Base-by-base conservation (phyloP, 2,329 filamentous ascomycete genomes). In the Neoscytalidium dimidiatum region DNA sequence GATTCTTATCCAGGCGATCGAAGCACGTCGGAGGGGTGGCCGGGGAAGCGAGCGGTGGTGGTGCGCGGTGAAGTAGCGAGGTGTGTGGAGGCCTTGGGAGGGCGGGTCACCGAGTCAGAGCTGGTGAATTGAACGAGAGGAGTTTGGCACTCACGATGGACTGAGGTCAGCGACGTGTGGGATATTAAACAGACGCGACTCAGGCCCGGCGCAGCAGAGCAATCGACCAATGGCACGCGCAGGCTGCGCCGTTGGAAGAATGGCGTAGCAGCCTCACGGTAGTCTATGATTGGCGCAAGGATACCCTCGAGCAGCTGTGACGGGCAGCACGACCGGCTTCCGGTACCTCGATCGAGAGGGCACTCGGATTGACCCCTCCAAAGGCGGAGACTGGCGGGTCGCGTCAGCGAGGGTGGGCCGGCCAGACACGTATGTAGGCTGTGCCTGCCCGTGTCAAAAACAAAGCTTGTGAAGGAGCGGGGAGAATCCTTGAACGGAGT, bases 251-350 rank as follows among this genome's bases (percentile, higher is more conserved):
- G 69, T 73, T 71, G 70, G 68, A 70, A 68, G 73, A 71, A 69
- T 71, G 72, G 73, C 71, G 72, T 72, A 73, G 69, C 71, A 72
- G 73, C 70, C 72, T 75, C 74, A 74, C 73, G 69, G 72, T 64
- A 73, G 69, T 67, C 73, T 68, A 69, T 67, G 64, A 63, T 56
- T 52, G 64, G 61, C 65, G 74, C 71, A 71, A 75, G 76, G 76
- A 71, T 77, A 75, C 72, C 74, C 75, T 77, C 74, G 74, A 70
- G 67, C 48, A 56, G 71, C 66, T 73, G 71, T 69, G 70, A 75
- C 73, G 73, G 76, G 73, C 73, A 71, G 73, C 44, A 33, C 70
- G 71, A 65, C 70, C 33, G 52, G 64, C 35, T 29, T 38, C 52
- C 56, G 65, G 61, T 52, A 57, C 65, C 65, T 58, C 43, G 52